Evolutionary conservation across 2,329 filamentous ascomycete species (phyloP).

Genomic region (Epichloe festucae): DNA sequence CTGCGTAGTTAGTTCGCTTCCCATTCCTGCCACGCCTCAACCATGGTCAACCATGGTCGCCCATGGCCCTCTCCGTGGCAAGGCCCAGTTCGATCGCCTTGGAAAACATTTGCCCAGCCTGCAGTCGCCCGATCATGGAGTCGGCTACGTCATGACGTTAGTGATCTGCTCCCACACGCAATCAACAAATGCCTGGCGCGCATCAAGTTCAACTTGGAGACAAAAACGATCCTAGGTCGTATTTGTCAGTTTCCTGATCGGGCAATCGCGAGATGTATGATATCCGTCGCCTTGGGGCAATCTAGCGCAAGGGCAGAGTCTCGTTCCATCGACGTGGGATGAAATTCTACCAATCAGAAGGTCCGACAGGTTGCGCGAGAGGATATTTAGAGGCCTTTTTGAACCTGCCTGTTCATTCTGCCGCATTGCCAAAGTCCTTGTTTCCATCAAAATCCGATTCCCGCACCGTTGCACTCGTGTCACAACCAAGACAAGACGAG

Average conservation of each 20-base stretch:
- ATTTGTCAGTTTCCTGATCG: too few species aligned
- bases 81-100: constrained; percentile 15
- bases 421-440: too few species aligned
- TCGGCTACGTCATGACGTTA: constrained; percentile 7
- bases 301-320: too few species aligned
- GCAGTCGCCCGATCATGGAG: constrained; percentile 15
- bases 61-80: constrained; percentile 13
- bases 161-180: neutral
- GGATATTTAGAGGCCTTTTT: constrained; percentile 1
- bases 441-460: neutral
- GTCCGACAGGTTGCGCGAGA: too few species aligned
- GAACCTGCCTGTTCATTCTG: neutral
- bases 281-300: too few species aligned
- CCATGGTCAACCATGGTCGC: constrained; percentile 10
- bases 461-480: neutral
- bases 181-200: too few species aligned
- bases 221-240: too few species aligned
- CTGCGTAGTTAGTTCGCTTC: constrained; percentile 14
- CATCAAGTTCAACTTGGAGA: too few species aligned
- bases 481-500: neutral
- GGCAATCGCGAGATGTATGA: too few species aligned
- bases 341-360: too few species aligned
- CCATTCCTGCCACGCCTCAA: constrained; percentile 17
- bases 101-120: constrained; percentile 12
- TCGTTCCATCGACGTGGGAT: too few species aligned